These are phyloP conservation scores for Sclerotinia minor DNA, from an alignment of 2,329 filamentous ascomycete species.

Conservation along the genomic window DNA sequence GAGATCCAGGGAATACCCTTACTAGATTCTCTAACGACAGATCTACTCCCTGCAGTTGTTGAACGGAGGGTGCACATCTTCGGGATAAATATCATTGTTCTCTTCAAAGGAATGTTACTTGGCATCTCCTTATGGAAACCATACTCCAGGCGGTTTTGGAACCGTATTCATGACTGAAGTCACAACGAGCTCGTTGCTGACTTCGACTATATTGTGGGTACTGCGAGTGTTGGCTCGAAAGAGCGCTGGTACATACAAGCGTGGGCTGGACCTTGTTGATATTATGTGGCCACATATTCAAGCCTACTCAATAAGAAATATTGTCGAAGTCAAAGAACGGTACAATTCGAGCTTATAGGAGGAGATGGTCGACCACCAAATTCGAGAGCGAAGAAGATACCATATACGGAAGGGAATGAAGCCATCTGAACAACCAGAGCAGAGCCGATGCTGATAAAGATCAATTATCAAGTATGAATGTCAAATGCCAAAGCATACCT, in stretches of 20 bases:
- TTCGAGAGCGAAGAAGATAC: background rate
- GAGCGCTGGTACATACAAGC: slow-evolving; percentile 59
- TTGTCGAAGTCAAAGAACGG: background rate
- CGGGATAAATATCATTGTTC: slow-evolving; percentile 50
- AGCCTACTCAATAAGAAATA: background rate
- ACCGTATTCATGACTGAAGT: slow-evolving; percentile 60
- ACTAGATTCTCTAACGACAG: slow-evolving; percentile 43
- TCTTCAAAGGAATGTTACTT: slow-evolving; percentile 60
- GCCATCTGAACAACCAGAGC: background rate
- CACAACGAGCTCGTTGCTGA: slow-evolving; percentile 60
- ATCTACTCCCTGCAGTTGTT: slow-evolving; percentile 61
- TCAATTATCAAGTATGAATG: too few relatives aligned
- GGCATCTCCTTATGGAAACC: slow-evolving; percentile 58
- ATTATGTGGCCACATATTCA: slow-evolving; percentile 51
- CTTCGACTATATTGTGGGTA: slow-evolving; percentile 64
- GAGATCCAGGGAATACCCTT: background rate
- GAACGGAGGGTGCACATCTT: slow-evolving; percentile 60
- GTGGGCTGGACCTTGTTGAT: slow-evolving; percentile 49
- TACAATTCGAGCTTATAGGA: too few relatives aligned
- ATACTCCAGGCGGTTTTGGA: slow-evolving; percentile 60
- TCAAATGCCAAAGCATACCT: too few relatives aligned
- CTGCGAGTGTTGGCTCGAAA: slow-evolving; percentile 56
- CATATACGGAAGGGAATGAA: background rate
- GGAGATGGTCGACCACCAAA: background rate
- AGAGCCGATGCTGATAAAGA: too few relatives aligned